phyloP scores from a whole-genome alignment of 441 rosid genomes.

The Eruca vesicaria region DNA sequence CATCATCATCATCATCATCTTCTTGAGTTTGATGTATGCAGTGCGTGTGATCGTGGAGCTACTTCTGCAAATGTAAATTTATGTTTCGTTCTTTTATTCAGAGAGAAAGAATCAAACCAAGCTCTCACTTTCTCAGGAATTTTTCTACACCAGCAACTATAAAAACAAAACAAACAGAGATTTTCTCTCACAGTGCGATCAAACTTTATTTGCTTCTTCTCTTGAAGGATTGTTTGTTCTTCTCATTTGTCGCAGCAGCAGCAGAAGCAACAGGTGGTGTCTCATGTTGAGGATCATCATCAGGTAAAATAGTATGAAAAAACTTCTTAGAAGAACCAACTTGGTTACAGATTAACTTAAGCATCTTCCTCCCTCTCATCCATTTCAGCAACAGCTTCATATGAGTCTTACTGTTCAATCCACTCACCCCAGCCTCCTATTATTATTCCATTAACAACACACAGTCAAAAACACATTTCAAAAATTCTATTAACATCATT shows the following conservation, averaged over 20 bases:
- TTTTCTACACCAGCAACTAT: constrained; percentile 3
- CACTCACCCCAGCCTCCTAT: constrained; percentile 71
- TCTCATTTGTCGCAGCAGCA: constrained; percentile 4
- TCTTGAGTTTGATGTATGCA: background rate
- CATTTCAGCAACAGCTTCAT: constrained; percentile 94
- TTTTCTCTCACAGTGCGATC: no score
- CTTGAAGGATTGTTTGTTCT: constrained; percentile 34
- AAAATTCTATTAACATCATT: background rate
- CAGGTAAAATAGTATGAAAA: constrained; percentile 64
- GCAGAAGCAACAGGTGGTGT: constrained; percentile 16
- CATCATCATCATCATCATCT: background rate
- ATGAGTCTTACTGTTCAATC: constrained; percentile 84
- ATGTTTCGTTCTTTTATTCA: constrained; percentile 17
- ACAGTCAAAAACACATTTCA: background rate
- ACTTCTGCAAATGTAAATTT: background rate
- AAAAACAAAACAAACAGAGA: constrained; percentile 6
- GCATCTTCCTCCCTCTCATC: constrained; percentile 92
- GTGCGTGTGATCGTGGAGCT: background rate
- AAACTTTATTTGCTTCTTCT: constrained; percentile 39
- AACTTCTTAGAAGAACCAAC: constrained; percentile 82
- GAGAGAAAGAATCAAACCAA: background rate
- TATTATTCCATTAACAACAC: background rate
- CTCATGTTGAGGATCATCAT: constrained; percentile 62
- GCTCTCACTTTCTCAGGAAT: background rate
- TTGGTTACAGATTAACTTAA: constrained; percentile 74